Evolutionary conservation across 1,284 basidiomycete genomes (phyloP), one percentile per base, ranked within the genome.

Genomic region (Cutaneotrichosporon curvatum): DNA sequence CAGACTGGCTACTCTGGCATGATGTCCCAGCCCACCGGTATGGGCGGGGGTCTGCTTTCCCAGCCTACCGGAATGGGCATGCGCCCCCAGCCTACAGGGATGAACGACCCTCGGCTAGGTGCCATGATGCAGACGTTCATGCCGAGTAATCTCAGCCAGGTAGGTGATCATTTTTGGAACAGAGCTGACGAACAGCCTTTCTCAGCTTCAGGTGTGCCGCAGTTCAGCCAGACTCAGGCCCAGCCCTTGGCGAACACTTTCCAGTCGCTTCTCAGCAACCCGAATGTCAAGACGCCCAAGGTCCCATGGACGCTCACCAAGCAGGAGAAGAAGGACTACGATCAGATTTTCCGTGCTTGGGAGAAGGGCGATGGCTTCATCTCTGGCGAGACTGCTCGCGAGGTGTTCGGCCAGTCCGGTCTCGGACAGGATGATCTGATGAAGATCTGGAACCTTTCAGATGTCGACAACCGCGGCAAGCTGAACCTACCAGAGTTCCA

Each of bases 401-500:
- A 96, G 64, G 89, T 97, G 19, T 98, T 99, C 73, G 89, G 91
- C 0, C 88, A 94, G 68, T 89, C 87, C 68, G 94, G 91, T 2
- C 69, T 98, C 28, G 79, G 82, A 18, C 84, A 84, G 67, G 87
- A 95, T 52, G 88, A 94, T 63, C 76, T 99, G 22, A 94, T 92
- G 58, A 83, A 85, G 63, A 87, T 98, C 56, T 99, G 95, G 94
- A 84, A 82, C 23, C 78, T 95, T 9, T 86, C 89, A 21, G 91
- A 96, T 71, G 79, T 79, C 34, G 85, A 90, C 59, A 89, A 95
- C 72, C 82, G 88, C 31, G 91, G 91, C 25, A 92, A 90, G 72
- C 79, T 96, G 48, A 97, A 96, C 65, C 76, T 94, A 37, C 86
- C 89, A 20, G 94, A 98, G 68, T 99, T 99, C 71, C 91, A 98